Base-by-base conservation (phyloP, 78 protist genomes). In the Creolimax fragrantissima region DNA sequence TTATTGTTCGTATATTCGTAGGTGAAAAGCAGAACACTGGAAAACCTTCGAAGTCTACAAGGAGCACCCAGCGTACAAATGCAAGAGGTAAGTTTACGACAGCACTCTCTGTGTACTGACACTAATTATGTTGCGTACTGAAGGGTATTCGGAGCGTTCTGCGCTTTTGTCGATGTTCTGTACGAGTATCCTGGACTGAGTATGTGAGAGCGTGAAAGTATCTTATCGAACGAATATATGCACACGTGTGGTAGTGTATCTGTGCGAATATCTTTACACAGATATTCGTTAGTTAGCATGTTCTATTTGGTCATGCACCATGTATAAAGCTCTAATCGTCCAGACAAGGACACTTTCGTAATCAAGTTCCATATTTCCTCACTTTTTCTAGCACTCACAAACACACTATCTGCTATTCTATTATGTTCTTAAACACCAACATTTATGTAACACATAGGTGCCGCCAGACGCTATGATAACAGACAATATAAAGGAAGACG, bases 41-140 rank as follows among this genome's bases (percentile, higher is more conserved):
- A 93, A 24, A 45, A 86, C 17, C 92, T 96, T 41, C n/a, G 92
- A 2, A 5, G 32, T 39, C 39, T 95, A 36, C 90, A 94, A n/a
- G 88, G 85, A 3, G 97, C 96, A 24, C 97, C 97, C 36, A 17
- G 81, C 39, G 97, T 94, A 2, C 86, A 42, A 84, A 93, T 94
- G 96, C 47, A 43, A 2, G 90, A 83, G 81, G 81, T 94, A 35
- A 39, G 86, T 83, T 58, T n/a, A n/a, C n/a, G n/a, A n/a, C n/a
- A n/a, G n/a, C n/a, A n/a, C n/a, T n/a, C n/a, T n/a, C n/a, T n/a
- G n/a, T n/a, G n/a, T n/a, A n/a, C n/a, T n/a, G n/a, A n/a, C n/a
- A n/a, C n/a, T n/a, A n/a, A n/a, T n/a, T n/a, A n/a, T n/a, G n/a
- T n/a, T n/a, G n/a, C n/a, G 74, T 58, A 32, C 17, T 58, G 11